These are phyloP conservation scores for Heimioporus sp. DNA, from an alignment of 768 basidiomycete genomes.

Conservation along the genomic window DNA sequence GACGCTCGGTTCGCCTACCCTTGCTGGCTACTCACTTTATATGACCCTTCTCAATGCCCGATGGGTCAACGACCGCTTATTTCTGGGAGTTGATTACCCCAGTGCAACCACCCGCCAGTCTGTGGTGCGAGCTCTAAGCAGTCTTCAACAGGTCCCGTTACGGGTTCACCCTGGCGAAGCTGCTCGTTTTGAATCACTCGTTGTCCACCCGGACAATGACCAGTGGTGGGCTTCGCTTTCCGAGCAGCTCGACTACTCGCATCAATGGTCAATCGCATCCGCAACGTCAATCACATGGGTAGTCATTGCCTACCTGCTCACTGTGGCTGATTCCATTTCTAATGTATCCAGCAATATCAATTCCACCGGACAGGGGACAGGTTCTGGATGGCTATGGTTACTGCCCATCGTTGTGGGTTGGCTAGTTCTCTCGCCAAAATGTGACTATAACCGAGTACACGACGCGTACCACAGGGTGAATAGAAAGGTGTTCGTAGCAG, in stretches of 20 bases:
- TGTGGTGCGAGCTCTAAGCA: too few species aligned
- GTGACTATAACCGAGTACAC: too few species aligned
- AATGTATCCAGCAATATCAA: conserved; percentile 21
- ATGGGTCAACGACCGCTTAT: conserved; percentile 39
- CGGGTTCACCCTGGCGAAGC: too few species aligned
- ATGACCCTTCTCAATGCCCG: conserved; percentile 42
- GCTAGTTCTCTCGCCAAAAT: too few species aligned
- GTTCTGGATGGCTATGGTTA: conserved; percentile 44
- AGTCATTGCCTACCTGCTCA: conserved; percentile 37
- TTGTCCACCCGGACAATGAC: too few species aligned
- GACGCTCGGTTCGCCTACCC: conserved; percentile 43
- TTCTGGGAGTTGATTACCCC: too few species aligned
- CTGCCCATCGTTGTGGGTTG: conserved; percentile 38
- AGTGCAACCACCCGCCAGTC: too few species aligned
- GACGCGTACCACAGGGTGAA: too few species aligned
- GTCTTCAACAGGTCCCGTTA: too few species aligned
- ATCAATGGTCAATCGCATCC: conserved; percentile 40
- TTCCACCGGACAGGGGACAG: conserved; percentile 37
- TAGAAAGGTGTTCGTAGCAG: too few species aligned
- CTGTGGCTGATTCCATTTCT: conserved; percentile 13
- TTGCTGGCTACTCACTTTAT: conserved; percentile 46
- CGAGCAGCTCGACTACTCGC: conserved; percentile 34
- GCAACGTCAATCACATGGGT: conserved; percentile 43
- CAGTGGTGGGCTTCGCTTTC: too few species aligned
- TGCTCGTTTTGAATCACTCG: too few species aligned